phyloP scores from a whole-genome alignment of 2,329 filamentous ascomycete genomes.

The Aspergillus pseudoglaucus region DNA sequence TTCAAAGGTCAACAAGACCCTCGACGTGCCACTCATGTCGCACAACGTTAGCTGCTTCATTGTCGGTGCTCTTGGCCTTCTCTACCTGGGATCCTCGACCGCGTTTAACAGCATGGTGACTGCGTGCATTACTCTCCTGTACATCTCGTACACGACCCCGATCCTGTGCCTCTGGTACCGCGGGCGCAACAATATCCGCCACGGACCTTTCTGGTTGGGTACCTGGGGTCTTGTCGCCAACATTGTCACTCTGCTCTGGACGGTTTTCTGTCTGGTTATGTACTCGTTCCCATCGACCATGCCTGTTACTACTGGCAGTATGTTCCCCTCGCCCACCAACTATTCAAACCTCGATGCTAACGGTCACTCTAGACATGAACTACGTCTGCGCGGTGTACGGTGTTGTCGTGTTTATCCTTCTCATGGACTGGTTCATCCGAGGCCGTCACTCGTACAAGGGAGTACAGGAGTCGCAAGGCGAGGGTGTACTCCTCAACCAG shows the following conservation, averaged over 20 bases:
- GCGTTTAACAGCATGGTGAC: slow-evolving; percentile 41
- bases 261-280: slow-evolving; percentile 32
- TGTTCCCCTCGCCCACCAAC: slow-evolving; percentile 11
- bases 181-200: slow-evolving; percentile 40
- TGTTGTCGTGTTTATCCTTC: slow-evolving; percentile 28
- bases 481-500: slow-evolving; percentile 1
- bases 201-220: slow-evolving; percentile 46
- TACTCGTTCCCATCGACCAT: slow-evolving; percentile 35
- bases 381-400: slow-evolving; percentile 35
- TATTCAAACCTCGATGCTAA: background rate
- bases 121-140: slow-evolving; percentile 44
- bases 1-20: slow-evolving; percentile 32
- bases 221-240: slow-evolving; percentile 39
- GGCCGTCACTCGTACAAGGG: slow-evolving; percentile 25
- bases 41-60: slow-evolving; percentile 42
- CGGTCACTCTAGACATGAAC: slow-evolving; percentile 31
- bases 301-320: slow-evolving; percentile 30
- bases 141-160: slow-evolving; percentile 43
- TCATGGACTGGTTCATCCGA: slow-evolving; percentile 30
- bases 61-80: slow-evolving; percentile 40
- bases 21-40: slow-evolving; percentile 43
- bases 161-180: slow-evolving; percentile 41
- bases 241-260: slow-evolving; percentile 40
- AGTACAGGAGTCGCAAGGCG: slow-evolving; percentile 3
- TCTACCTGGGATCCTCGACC: slow-evolving; percentile 41